phyloP scores from a whole-genome alignment of 768 basidiomycete genomes.

The Pleurotus tuber-regium region DNA sequence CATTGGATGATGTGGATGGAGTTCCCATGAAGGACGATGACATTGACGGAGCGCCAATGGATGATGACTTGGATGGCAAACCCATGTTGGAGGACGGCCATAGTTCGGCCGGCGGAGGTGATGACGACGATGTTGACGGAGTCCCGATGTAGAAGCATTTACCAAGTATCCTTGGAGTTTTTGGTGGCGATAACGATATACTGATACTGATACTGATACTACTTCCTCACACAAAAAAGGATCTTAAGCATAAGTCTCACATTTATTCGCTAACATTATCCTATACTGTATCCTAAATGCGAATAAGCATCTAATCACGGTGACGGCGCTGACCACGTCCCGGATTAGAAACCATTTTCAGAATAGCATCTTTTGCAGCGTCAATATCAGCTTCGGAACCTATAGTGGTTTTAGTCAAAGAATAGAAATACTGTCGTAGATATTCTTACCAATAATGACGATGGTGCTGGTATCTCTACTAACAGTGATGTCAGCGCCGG shows the following conservation, averaged over 20 bases:
- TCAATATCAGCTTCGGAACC: slow-evolving; percentile 67
- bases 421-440: background rate
- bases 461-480: slow-evolving; percentile 87
- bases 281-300: background rate
- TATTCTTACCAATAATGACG: slow-evolving; percentile 73
- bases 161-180: no score
- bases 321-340: slow-evolving; percentile 39
- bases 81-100: slow-evolving; percentile 44
- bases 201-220: background rate
- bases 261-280: slow-evolving; percentile 12
- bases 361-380: slow-evolving; percentile 76
- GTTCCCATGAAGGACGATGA: slow-evolving; percentile 42
- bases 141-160: no score
- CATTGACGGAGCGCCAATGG: slow-evolving; percentile 46
- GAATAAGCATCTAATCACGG: slow-evolving; percentile 22
- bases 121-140: slow-evolving; percentile 35
- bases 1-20: slow-evolving; percentile 39
- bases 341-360: slow-evolving; percentile 49
- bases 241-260: background rate
- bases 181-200: no score
- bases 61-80: slow-evolving; percentile 37
- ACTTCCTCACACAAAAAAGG: background rate
- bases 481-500: slow-evolving; percentile 89
- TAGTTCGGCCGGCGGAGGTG: slow-evolving; percentile 45
- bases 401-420: slow-evolving; percentile 25